Evolutionary conservation across 2,329 filamentous ascomycete genomes (phyloP).

Genomic region (Uncinocarpus reesii): DNA sequence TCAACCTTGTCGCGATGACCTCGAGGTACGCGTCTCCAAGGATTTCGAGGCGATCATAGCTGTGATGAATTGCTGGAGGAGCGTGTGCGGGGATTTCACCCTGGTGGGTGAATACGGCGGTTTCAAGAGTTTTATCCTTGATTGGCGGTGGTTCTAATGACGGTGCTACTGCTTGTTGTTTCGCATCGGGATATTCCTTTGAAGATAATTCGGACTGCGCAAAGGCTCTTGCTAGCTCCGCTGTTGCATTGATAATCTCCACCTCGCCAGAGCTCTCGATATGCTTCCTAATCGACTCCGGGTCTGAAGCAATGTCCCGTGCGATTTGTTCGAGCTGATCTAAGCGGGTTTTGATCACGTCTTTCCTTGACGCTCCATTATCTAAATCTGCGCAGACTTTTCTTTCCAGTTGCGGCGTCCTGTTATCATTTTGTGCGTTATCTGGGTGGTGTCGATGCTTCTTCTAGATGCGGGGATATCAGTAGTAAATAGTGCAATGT

Average conservation of each 20-base stretch:
- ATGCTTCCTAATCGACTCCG: slow-evolving; percentile 14
- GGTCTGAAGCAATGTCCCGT: slow-evolving; percentile 18
- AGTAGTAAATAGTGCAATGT: background rate
- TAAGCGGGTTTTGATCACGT: slow-evolving; percentile 17
- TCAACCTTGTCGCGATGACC: slow-evolving; percentile 61
- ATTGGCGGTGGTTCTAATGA: slow-evolving; percentile 47
- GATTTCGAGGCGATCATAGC: slow-evolving; percentile 79
- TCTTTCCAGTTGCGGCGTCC: background rate
- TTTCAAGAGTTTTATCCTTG: slow-evolving; percentile 48
- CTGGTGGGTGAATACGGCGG: slow-evolving; percentile 57
- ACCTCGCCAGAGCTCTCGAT: slow-evolving; percentile 14
- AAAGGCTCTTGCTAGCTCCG: slow-evolving; percentile 20
- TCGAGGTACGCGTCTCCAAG: slow-evolving; percentile 81
- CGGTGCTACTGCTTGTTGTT: slow-evolving; percentile 10
- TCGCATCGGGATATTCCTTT: background rate
- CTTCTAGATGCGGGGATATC: background rate
- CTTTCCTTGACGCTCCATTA: background rate
- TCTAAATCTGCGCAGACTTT: background rate
- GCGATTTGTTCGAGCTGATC: slow-evolving; percentile 19
- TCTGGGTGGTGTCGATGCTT: slow-evolving; percentile 6
- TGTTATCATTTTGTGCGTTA: background rate
- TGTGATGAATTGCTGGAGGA: slow-evolving; percentile 29
- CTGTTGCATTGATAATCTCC: slow-evolving; percentile 19
- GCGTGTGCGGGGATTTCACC: slow-evolving; percentile 31
- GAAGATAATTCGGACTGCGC: slow-evolving; percentile 1